These are phyloP conservation scores for Zelopaecilomyces penicillatus DNA, from an alignment of 2,329 filamentous ascomycete genomes.

Conservation along the genomic window DNA sequence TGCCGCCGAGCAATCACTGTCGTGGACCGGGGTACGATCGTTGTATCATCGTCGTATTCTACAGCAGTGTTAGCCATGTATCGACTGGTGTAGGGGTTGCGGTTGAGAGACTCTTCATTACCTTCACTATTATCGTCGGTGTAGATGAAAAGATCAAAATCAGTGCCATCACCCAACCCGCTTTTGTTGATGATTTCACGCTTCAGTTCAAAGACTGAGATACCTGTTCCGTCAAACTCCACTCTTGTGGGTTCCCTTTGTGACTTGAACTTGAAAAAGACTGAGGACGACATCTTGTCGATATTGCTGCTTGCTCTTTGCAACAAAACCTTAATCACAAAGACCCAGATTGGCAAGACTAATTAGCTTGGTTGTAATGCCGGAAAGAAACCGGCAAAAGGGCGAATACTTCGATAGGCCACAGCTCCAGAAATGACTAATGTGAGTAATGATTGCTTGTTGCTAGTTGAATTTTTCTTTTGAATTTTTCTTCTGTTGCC, in stretches of 20 bases:
- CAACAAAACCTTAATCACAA: no score
- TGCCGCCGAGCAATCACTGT: slow-evolving; percentile 84
- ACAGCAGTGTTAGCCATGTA: slow-evolving; percentile 19
- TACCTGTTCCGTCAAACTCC: slow-evolving; percentile 93
- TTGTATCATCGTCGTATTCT: slow-evolving; percentile 98
- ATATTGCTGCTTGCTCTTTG: slow-evolving; percentile 1
- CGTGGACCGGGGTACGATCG: slow-evolving; percentile 91
- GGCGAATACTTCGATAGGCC: slow-evolving; percentile 10
- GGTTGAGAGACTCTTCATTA: slow-evolving; percentile 36
- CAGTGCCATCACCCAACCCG: slow-evolving; percentile 86
- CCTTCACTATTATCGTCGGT: slow-evolving; percentile 87
- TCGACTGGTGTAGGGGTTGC: not conserved
- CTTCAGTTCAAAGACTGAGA: slow-evolving; percentile 97
- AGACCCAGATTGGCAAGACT: not conserved
- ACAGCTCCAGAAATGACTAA: slow-evolving; percentile 22
- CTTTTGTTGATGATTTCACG: slow-evolving; percentile 95
- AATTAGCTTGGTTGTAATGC: not conserved
- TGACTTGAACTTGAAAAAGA: slow-evolving; percentile 99
- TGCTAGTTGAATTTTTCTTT: slow-evolving; percentile 17
- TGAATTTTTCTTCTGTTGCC: slow-evolving; percentile 22
- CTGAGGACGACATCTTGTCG: slow-evolving; percentile 79
- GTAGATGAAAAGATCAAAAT: slow-evolving; percentile 93
- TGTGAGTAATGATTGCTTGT: slow-evolving; percentile 21
- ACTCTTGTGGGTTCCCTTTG: slow-evolving; percentile 92
- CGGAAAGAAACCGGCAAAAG: slow-evolving; percentile 2